Percentiles rank a stretch among this genome's conserved stretches.
phyloP scores from a whole-genome alignment of 176 grass and related monocot genomes.

The Musa acuminata region DNA sequence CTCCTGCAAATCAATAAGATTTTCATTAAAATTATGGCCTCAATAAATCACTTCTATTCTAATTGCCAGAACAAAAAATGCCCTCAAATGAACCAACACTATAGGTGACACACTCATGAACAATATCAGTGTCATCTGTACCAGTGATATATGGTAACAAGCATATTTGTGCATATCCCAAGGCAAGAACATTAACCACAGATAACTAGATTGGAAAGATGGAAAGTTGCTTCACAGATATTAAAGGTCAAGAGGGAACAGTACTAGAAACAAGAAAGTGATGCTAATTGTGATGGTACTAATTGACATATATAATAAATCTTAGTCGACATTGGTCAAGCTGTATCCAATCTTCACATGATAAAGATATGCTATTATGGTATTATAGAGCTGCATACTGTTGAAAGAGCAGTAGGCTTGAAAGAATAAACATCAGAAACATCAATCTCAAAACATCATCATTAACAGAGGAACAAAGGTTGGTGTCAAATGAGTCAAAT shows the following conservation, averaged over 20 bases:
- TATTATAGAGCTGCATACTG: too few species aligned
- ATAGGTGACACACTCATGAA: not conserved
- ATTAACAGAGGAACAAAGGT: not conserved
- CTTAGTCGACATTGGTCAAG: not conserved
- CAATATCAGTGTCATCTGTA: too few species aligned
- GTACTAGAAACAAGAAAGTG: not conserved
- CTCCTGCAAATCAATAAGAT: conserved; percentile 27
- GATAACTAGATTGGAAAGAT: not conserved
- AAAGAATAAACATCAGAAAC: not conserved
- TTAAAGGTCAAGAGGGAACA: not conserved
- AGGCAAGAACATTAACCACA: too few species aligned
- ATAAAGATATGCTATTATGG: not conserved
- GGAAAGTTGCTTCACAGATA: not conserved
- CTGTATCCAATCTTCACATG: not conserved
- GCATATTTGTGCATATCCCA: too few species aligned
- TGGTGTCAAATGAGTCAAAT: not conserved
- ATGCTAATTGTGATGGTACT: not conserved
- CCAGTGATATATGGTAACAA: too few species aligned
- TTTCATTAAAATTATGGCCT: not conserved
- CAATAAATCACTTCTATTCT: not conserved
- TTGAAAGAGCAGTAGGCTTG: not conserved
- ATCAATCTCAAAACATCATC: not conserved
- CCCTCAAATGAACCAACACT: not conserved
- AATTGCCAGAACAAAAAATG: not conserved
- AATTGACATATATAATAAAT: not conserved